phyloP scores from a whole-genome alignment of 2,329 filamentous ascomycete species.

The Fusarium dimerum region DNA sequence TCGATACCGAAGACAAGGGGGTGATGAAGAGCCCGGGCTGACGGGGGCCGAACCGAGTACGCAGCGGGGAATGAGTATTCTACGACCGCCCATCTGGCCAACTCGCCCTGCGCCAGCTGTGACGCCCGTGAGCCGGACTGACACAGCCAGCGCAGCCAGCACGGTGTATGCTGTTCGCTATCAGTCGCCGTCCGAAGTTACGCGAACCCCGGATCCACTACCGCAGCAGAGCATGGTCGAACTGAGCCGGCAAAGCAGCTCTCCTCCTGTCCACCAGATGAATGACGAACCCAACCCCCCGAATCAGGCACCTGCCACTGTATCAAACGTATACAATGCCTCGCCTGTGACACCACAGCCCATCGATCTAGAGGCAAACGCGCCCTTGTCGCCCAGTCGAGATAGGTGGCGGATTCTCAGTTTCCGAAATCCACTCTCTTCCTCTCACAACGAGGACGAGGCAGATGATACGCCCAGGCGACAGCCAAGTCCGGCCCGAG shows the following conservation, averaged over 20 bases:
- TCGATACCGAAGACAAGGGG: constrained; percentile 27
- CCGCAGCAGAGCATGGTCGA: constrained; percentile 32
- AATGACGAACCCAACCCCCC: constrained; percentile 29
- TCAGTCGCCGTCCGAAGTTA: constrained; percentile 56
- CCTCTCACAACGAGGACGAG: constrained; percentile 13
- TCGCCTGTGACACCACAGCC: constrained; percentile 13
- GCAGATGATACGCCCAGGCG: constrained; percentile 6
- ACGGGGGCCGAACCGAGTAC: constrained; percentile 24
- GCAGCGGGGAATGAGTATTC: constrained; percentile 36
- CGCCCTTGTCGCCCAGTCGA: constrained; percentile 22
- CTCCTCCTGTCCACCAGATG: constrained; percentile 24
- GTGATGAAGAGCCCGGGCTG: constrained; percentile 14
- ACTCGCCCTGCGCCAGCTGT: constrained; percentile 54
- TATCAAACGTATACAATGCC: constrained; percentile 24
- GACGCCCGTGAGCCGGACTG: constrained; percentile 61
- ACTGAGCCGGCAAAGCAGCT: constrained; percentile 38
- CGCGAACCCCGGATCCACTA: constrained; percentile 45
- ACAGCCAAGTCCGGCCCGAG: constrained; percentile 4
- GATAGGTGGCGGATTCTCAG: constrained; percentile 29
- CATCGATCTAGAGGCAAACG: constrained; percentile 32
- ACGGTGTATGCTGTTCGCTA: constrained; percentile 66
- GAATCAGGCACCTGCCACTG: constrained; percentile 18
- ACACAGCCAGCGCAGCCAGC: constrained; percentile 64
- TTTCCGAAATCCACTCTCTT: constrained; percentile 15
- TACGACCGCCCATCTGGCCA: constrained; percentile 56